phyloP scores from a whole-genome alignment of 257 asterid species.

The Buddleja alternifolia region DNA sequence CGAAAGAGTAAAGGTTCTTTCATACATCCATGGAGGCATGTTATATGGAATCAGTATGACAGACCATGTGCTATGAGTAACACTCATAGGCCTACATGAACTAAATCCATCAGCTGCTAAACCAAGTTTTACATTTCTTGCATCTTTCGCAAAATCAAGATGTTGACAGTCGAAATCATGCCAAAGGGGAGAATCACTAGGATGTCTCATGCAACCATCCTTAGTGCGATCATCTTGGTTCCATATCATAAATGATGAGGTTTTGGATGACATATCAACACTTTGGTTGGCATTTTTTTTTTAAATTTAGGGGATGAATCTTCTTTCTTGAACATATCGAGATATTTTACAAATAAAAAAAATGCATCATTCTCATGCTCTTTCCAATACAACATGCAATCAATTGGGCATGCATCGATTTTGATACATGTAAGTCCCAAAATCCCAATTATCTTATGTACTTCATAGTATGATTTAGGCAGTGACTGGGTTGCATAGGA shows the following conservation, averaged over 20 bases:
- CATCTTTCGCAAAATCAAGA: constrained; percentile 17
- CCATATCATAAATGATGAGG: constrained; percentile 18
- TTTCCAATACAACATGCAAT: too few relatives aligned
- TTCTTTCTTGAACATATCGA: background rate
- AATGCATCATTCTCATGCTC: background rate
- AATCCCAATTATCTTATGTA: too few relatives aligned
- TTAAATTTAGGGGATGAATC: background rate
- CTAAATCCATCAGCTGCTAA: constrained; percentile 20
- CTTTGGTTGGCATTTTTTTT: background rate
- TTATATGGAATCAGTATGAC: background rate
- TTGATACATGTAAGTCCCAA: too few relatives aligned
- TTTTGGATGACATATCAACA: constrained; percentile 16
- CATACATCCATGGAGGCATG: constrained; percentile 12
- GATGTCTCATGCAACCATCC: too few relatives aligned
- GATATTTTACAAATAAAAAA: background rate
- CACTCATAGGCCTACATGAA: constrained; percentile 15
- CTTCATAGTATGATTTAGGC: too few relatives aligned
- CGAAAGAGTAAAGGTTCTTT: background rate
- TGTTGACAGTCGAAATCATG: constrained; percentile 13
- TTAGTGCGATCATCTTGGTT: constrained; percentile 1
- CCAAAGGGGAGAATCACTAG: too few relatives aligned
- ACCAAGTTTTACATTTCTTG: constrained; percentile 25
- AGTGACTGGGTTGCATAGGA: too few relatives aligned
- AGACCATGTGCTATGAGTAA: constrained; percentile 3
- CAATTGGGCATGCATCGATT: too few relatives aligned